A percentile compares a stretch with the other conserved stretches of the same genome.
These are phyloP conservation scores for Byssothecium circinans DNA, from an alignment of 2,329 filamentous ascomycete genomes.

Conservation along the genomic window DNA sequence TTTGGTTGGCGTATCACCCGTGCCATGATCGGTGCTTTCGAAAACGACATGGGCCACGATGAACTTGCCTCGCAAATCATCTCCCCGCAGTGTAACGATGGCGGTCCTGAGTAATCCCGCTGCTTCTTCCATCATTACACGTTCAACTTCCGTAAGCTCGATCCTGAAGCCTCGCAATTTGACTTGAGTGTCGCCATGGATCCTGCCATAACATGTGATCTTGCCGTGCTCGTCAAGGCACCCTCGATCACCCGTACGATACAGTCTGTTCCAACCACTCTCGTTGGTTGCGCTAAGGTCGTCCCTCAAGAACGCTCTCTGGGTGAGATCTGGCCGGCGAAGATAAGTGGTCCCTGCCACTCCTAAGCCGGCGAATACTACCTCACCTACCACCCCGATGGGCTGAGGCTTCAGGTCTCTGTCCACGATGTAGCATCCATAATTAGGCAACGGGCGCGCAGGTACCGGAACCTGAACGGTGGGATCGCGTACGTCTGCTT, in stretches of 20 bases:
- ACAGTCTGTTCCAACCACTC: background rate
- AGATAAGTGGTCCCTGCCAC: too few relatives aligned
- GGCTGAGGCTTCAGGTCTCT: conserved; percentile 42
- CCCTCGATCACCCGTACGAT: conserved; percentile 46
- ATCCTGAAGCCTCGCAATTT: conserved; percentile 52
- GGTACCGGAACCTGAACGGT: conserved; percentile 17
- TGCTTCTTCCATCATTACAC: too few relatives aligned
- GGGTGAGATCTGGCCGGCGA: too few relatives aligned
- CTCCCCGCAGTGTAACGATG: too few relatives aligned
- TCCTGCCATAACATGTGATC: conserved; percentile 43
- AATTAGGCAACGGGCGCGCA: conserved; percentile 4
- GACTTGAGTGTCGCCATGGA: conserved; percentile 48
- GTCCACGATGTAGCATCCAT: conserved; percentile 45
- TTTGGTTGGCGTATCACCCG: too few relatives aligned
- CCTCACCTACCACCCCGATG: conserved; percentile 47
- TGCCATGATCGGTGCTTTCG: too few relatives aligned
- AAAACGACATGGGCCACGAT: too few relatives aligned
- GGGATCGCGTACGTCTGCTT: background rate
- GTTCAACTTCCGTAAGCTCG: conserved; percentile 53
- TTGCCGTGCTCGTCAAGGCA: conserved; percentile 38
- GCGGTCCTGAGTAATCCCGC: too few relatives aligned
- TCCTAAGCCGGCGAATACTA: conserved; percentile 45
- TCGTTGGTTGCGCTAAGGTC: too few relatives aligned
- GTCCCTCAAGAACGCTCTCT: too few relatives aligned
- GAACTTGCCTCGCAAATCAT: too few relatives aligned